Base-by-base conservation (phyloP, 495 filamentous ascomycete species). In the Entonaema liquescens region DNA sequence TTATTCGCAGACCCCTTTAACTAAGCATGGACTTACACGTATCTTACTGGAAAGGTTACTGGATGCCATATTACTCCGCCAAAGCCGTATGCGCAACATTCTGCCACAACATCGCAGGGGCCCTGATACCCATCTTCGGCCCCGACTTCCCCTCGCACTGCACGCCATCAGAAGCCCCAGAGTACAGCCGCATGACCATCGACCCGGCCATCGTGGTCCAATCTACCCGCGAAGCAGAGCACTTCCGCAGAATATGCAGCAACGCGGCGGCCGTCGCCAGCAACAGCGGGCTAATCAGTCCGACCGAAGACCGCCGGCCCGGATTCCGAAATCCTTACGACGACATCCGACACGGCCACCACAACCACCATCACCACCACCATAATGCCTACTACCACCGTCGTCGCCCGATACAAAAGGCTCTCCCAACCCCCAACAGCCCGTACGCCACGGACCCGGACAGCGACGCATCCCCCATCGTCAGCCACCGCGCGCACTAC, bases 61-160 rank as follows among this genome's bases (percentile, higher is more conserved):
- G 95, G 95, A 92, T 98, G 88, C 95, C 95, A 1, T 99, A 89
- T 72, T 81, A 88, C 38, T 92, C 91, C 38, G 95, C 95, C 26
- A 89, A 87, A 80, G 93, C 92, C 17, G 82, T 98, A 29, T 92
- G 93, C 68, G 85, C 92, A 5, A 97, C 90, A 2, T 97, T 98
- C 76, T 98, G 95, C 82, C 89, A 89, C 77, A 80, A 87, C 13
- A 97, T 99, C 71, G 89, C 95, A 25, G 88, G 88, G 64, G 93
- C 89, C 0, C 81, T 99, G 49, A 95, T 94, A 9, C 94, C 94
- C 15, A 80, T 99, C 59, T 99, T 99, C 76, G 95, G 95, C 0
- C 83, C 85, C 6, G 85, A 89, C 60, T 98, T 99, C 78, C 89
- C 92, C 2, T 79, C 81, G 0, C 80, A 87, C 36, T 99, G 95